phyloP scores from a whole-genome alignment of 139 green algal species.

The Tetraselmis striata region DNA sequence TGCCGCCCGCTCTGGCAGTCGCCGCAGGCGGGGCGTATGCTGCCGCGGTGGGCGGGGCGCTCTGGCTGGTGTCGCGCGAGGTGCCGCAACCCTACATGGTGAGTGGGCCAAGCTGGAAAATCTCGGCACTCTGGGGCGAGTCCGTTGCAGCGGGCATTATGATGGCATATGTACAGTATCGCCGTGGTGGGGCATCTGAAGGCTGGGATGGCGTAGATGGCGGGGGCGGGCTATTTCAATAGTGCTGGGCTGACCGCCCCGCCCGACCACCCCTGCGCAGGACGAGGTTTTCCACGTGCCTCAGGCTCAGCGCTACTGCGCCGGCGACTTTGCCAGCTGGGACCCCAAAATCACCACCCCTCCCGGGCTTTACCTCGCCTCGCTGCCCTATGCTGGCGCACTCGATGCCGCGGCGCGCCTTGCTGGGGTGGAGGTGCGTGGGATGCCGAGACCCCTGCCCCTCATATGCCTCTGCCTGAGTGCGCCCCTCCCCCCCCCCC shows the following conservation, averaged over 20 bases:
- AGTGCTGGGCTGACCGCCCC: no score
- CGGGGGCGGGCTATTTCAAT: no score
- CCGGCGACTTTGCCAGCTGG: conserved; percentile 59
- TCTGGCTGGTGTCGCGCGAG: not conserved
- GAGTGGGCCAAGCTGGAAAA: no score
- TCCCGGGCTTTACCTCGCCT: conserved; percentile 80
- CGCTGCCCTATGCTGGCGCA: conserved; percentile 7
- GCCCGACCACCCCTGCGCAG: no score
- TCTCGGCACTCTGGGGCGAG: no score
- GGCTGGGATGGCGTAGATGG: no score
- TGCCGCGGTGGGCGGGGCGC: not conserved
- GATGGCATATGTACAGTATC: not conserved
- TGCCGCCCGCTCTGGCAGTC: not conserved
- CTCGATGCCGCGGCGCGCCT: not conserved
- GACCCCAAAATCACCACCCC: conserved; percentile 93
- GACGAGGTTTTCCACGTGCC: conserved; percentile 91
- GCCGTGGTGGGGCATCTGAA: not conserved
- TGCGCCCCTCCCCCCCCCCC: no score
- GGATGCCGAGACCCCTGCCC: no score
- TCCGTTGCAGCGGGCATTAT: not conserved
- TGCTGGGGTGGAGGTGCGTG: conserved; percentile 4
- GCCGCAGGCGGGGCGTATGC: not conserved
- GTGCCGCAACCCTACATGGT: not conserved
- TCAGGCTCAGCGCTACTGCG: conserved; percentile 80
- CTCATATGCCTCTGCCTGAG: no score